A percentile compares a stretch with the other conserved stretches of the same genome.
phyloP scores from a whole-genome alignment of 495 filamentous ascomycete genomes.

The Aspergillus affinis region DNA sequence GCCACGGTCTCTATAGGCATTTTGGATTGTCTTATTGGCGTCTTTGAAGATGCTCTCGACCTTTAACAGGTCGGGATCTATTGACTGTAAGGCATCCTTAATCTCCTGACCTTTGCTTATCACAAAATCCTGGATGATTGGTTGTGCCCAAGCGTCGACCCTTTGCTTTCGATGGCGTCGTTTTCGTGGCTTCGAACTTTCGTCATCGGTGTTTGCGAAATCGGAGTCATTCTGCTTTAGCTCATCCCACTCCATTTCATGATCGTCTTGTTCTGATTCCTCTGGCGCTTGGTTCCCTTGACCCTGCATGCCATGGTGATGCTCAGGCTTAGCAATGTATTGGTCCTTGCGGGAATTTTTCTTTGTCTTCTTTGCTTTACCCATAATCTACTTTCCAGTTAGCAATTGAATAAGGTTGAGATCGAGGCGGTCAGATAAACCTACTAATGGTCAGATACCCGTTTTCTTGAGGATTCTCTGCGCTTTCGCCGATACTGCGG shows the following conservation, averaged over 20 bases:
- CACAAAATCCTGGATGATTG: background rate
- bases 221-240: background rate
- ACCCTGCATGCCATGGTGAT: no score
- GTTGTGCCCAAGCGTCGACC: background rate
- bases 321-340: no score
- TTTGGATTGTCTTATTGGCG: slow-evolving; percentile 3
- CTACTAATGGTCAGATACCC: background rate
- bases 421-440: background rate
- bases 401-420: background rate
- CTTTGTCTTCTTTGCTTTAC: slow-evolving; percentile 1
- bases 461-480: background rate
- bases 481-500: background rate
- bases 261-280: no score
- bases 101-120: slow-evolving; percentile 3
- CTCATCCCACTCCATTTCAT: slow-evolving; percentile 1
- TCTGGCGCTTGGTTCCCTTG: no score
- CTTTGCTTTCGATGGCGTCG: slow-evolving; percentile 3
- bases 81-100: slow-evolving; percentile 1
- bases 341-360: slow-evolving; percentile 3
- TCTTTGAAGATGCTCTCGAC: slow-evolving; percentile 1
- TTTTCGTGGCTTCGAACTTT: background rate
- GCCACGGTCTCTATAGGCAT: slow-evolving; percentile 2
- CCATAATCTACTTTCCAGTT: slow-evolving; percentile 3
- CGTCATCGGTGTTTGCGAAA: background rate
- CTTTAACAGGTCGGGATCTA: slow-evolving; percentile 2